Base-by-base conservation (phyloP, 2,329 filamentous ascomycete genomes). In the Clonostachys chloroleuca region DNA sequence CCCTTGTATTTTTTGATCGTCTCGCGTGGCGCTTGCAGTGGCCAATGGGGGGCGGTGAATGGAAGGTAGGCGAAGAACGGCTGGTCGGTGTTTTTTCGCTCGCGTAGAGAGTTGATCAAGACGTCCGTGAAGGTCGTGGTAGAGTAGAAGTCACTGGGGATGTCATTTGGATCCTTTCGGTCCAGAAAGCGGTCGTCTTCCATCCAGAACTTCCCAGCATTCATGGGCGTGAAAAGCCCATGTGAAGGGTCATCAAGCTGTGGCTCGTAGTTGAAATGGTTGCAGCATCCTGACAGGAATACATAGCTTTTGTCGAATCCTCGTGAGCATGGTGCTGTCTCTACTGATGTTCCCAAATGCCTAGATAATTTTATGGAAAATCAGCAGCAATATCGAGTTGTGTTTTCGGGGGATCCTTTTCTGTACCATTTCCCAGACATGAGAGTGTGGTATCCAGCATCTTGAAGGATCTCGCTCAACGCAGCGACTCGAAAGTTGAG, bases 41-140 rank as follows among this genome's bases (percentile, higher is more conserved):
- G 81, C 80, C 80, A 84, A 52, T 84, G 80, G 3, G 80, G 80
- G 0, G 80, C 81, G 0, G 78, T 80, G 57, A 83, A 84, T 2
- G 80, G 78, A 3, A 80, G 65, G 56, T 82, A 83, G 2, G 66
- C 78, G 54, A 83, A 83, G 64, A 84, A 83, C 0, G 80, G 75
- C 43, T 59, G 52, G 5, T 62, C 2, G 56, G 53, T 8, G 47
- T 60, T 62, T 49, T 57, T 70, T 63, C 76, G 77, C 73, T 76
- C 72, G 33, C 66, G 60, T 1, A 80, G 62, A 45, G 79, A 80
- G 13, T 69, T 54, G 6, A 79, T 53, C 66, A 81, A 71, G 51
- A 73, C 75, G 51, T 74, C 67, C 2, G 70, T 74, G 48, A 78
- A 81, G 5, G 68, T 68, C 49, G 80, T 65, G 1, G 74, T 75